A percentile compares a stretch with the other conserved stretches of the same genome.
Conservation (phyloP, 306 rosid genomes). For the Lupinus albus region DNA sequence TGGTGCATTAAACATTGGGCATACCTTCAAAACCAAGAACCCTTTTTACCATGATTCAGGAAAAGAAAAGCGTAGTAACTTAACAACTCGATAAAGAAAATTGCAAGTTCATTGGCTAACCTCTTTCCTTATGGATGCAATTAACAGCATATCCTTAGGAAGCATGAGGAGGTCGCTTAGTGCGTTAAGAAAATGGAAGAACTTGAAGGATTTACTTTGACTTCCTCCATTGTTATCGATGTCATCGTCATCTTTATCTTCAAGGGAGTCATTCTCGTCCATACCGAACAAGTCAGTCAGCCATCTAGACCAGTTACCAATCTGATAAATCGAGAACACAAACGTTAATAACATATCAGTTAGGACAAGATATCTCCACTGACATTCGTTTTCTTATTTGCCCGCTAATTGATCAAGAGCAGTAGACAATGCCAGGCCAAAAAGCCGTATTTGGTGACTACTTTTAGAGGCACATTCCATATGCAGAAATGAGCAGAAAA, state of each 20-base stretch:
- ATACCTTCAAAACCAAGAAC: slow-evolving; percentile 65
- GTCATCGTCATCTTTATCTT: slow-evolving; percentile 50
- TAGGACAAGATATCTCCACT: not conserved
- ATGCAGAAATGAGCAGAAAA: slow-evolving; percentile 12
- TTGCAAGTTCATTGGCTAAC: slow-evolving; percentile 47
- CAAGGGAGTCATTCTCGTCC: slow-evolving; percentile 69
- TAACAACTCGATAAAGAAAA: slow-evolving; percentile 22
- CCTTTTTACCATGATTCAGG: slow-evolving; percentile 31
- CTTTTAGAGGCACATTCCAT: slow-evolving; percentile 13
- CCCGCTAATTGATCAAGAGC: slow-evolving; percentile 7
- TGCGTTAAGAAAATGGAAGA: slow-evolving; percentile 85
- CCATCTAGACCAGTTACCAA: slow-evolving; percentile 99
- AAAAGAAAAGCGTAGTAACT: slow-evolving; percentile 19
- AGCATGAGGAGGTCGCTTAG: slow-evolving; percentile 97
- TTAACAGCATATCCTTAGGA: slow-evolving; percentile 93
- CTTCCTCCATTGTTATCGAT: slow-evolving; percentile 48
- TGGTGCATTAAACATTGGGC: slow-evolving; percentile 77
- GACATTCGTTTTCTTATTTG: not conserved
- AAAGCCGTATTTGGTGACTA: not conserved
- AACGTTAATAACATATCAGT: slow-evolving; percentile 16
- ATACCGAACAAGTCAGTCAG: slow-evolving; percentile 77
- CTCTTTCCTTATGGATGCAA: slow-evolving; percentile 81
- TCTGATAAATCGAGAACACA: slow-evolving; percentile 54
- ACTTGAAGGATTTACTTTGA: slow-evolving; percentile 66
- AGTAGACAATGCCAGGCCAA: not conserved